Evolutionary conservation across 108 stramenopile species (phyloP), one percentile per base, ranked within the genome.

Genomic region (Hondaea fermentalgiana): DNA sequence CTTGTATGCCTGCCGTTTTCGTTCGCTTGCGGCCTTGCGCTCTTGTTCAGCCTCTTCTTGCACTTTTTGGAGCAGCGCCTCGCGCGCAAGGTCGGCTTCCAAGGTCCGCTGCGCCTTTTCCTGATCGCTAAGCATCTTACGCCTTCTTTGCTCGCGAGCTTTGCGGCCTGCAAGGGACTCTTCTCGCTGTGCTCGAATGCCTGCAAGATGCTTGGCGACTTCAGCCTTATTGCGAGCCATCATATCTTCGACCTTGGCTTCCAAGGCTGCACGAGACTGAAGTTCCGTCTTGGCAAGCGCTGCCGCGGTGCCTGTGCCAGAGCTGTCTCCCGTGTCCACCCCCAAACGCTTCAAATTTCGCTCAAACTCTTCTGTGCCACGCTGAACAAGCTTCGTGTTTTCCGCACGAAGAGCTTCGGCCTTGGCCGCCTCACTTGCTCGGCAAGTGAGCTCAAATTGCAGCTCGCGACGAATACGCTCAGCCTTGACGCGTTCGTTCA

Each of bases 381-480:
- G 49, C 51, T 83, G 49, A 12, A 83, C 76, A 14, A 42, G 64
- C 35, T 12, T 3, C 1, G 64, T 23, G 25, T 69, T 69, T 42
- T 28, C 3, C 10, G 21, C 12, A 10, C 64, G 64, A 8, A 17
- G 10, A 69, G 64, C 64, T 4, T 69, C 64, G 2, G 12, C 49
- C 10, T 3, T 43, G 19, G 76, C 76, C 45, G 45, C 76, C 6
- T 83, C 76, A 43, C 49, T 47, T n/a, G 76, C 76, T 14, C 45
- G 76, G 28, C 76, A 83, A 6, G 76, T 83, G n/a, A 83, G 51
- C 76, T 83, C 76, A 35, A 83, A 83, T 23, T 83, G 49, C 6
- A 83, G 76, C 51, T 83, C 76, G 25, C 51, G 45, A 12, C 51
- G 76, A 8, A 53, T 12, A 6, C 76, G 45, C 43, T 83, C 51